These are phyloP conservation scores for Fusarium clavum DNA, from an alignment of 2,329 filamentous ascomycete genomes.

Conservation along the genomic window DNA sequence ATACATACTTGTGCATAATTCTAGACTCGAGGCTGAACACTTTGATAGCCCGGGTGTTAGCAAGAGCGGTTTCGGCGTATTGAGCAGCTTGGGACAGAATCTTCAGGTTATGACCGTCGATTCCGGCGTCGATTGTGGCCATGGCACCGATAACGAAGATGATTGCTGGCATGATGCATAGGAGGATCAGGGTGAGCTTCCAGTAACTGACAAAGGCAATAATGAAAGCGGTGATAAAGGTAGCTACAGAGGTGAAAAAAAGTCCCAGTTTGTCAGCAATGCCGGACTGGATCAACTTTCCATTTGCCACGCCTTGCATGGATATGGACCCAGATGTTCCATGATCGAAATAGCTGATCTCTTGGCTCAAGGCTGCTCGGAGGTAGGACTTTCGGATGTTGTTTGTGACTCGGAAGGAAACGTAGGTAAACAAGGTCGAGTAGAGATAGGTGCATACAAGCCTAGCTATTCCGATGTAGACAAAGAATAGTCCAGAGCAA, in stretches of 20 bases:
- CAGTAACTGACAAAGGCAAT: neutral
- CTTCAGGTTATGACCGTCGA: neutral
- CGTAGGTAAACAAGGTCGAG: neutral
- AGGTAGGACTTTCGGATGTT: neutral
- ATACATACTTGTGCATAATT: neutral
- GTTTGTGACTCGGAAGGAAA: neutral
- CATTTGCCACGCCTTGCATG: neutral
- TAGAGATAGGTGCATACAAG: neutral
- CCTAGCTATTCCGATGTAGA: neutral
- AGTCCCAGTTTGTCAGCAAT: conserved; percentile 1
- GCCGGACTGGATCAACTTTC: neutral
- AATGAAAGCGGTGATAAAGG: neutral
- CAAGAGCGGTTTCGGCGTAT: neutral
- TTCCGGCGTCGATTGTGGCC: neutral
- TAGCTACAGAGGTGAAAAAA: neutral
- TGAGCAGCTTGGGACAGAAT: neutral
- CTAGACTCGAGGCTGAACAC: neutral
- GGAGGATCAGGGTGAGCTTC: neutral
- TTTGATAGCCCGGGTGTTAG: neutral
- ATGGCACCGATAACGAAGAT: neutral
- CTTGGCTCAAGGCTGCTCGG: neutral
- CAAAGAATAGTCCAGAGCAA: neutral
- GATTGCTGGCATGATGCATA: conserved; percentile 1
- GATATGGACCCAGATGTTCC: neutral
- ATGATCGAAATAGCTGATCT: neutral